Evolutionary conservation across 2,329 filamentous ascomycete species (phyloP), one percentile per base, ranked within the genome.

Genomic region (Talaromyces piceae): DNA sequence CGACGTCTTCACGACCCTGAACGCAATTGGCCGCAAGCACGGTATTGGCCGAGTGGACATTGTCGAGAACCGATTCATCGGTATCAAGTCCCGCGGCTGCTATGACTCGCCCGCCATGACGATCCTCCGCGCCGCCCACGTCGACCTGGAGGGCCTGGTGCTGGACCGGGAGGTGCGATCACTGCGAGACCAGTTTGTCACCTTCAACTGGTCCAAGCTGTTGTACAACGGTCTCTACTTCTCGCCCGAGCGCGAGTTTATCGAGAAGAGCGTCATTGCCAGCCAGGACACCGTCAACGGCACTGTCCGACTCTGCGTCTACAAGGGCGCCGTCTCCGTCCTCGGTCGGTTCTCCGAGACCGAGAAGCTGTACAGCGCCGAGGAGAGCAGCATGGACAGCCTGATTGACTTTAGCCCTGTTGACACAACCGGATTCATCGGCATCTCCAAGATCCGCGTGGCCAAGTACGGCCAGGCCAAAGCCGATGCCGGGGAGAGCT

Each of bases 31-130:
- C 57, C 79, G 81, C 67, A 78, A 75, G 57, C 76, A 89, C 73
- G 88, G 88, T 66, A 80, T 91, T 59, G 88, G 87, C 62, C 77
- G 88, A 63, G 84, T 91, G 58, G 87, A 91, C 69, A 91, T 91
- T 64, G 87, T 91, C 55, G 86, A 89, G 71, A 87, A 87, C 74
- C 80, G 87, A 49, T 88, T 86, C 75, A 86, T 88, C 64, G 87
- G 87, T 57, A 77, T 91, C 61, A 91, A 91, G 77, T 84, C 79
- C 59, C 82, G 87, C 62, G 87, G 87, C 61, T 91, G 87, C 76
- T 91, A 91, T 75, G 87, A 91, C 56, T 71, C 70, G 22, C 53
- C 53, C 16, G 53, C 53, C 33, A 55, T 55, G 53, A 55, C 53
- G 4, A 55, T 55, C 61, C 76, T 82, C 41, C 75, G 79, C 51